These are phyloP conservation scores for Porcisia hertigi DNA, from an alignment of 208 protist genomes.

Conservation along the genomic window DNA sequence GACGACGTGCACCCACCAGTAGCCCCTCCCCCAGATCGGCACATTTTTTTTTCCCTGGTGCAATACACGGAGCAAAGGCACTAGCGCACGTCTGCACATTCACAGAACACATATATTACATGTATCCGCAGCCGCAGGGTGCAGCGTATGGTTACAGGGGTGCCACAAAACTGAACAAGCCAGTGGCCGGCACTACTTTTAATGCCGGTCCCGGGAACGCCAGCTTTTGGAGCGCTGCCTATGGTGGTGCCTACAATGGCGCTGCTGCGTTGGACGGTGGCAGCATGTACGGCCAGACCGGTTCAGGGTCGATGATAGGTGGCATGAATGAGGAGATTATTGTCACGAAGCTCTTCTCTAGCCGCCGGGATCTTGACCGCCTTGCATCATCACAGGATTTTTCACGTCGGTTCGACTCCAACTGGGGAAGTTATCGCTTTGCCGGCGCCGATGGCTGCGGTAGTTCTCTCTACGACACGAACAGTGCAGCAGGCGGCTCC, in stretches of 20 bases:
- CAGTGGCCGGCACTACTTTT: slow-evolving; percentile 1
- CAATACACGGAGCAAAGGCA: background rate
- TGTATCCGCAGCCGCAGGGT: background rate
- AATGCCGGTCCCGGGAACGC: slow-evolving; percentile 8
- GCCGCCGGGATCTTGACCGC: slow-evolving; percentile 56
- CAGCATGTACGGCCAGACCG: slow-evolving; percentile 38
- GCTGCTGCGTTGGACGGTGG: slow-evolving; percentile 20
- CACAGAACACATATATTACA: background rate
- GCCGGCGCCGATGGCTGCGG: slow-evolving; percentile 20
- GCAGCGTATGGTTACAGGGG: slow-evolving; percentile 1
- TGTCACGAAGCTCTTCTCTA: slow-evolving; percentile 75
- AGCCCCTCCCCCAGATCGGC: too few species aligned
- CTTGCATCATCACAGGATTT: slow-evolving; percentile 52
- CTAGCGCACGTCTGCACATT: background rate
- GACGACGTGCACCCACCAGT: background rate
- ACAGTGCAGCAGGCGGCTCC: slow-evolving; percentile 10
- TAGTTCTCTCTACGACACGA: slow-evolving; percentile 27
- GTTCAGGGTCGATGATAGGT: slow-evolving; percentile 28
- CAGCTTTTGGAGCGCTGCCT: slow-evolving; percentile 15
- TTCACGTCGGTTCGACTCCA: slow-evolving; percentile 50
- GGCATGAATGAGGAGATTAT: slow-evolving; percentile 42
- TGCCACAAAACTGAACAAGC: slow-evolving; percentile 19
- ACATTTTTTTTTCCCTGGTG: background rate
- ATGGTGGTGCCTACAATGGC: slow-evolving; percentile 28
- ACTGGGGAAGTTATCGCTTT: slow-evolving; percentile 41